Evolutionary conservation across 2,329 filamentous ascomycete species (phyloP).

Genomic region (Alternaria sp.): DNA sequence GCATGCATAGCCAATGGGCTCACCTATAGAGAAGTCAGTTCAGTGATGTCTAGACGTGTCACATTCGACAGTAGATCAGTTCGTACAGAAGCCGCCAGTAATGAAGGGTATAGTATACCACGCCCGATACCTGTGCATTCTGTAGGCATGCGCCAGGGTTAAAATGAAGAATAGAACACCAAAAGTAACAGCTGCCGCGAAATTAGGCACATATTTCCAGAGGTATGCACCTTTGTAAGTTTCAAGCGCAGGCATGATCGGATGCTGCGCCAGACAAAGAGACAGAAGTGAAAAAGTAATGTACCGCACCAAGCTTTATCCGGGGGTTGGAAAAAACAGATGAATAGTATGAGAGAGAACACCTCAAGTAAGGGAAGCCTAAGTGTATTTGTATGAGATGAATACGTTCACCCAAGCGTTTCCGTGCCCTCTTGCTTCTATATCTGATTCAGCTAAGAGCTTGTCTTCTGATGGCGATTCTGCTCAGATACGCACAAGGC

Average conservation of each 20-base stretch:
- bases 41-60: conserved; percentile 6
- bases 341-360: too few species aligned
- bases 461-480: background rate
- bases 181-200: conserved; percentile 59
- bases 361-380: background rate
- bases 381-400: background rate
- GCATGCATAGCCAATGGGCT: conserved; percentile 61
- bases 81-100: conserved; percentile 59
- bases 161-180: conserved; percentile 55
- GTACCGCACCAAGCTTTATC: background rate
- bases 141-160: conserved; percentile 54
- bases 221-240: conserved; percentile 22
- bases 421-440: background rate
- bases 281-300: background rate
- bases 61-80: conserved; percentile 16
- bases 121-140: conserved; percentile 49
- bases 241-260: conserved; percentile 18
- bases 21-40: conserved; percentile 51
- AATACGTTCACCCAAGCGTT: background rate
- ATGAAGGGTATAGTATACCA: conserved; percentile 62
- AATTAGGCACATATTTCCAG: conserved; percentile 53
- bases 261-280: background rate
- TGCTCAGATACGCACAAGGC: background rate
- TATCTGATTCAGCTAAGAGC: background rate
- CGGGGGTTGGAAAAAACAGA: background rate